Evolutionary conservation across 2,329 filamentous ascomycete species (phyloP).

Genomic region (Neofusicoccum sp.): DNA sequence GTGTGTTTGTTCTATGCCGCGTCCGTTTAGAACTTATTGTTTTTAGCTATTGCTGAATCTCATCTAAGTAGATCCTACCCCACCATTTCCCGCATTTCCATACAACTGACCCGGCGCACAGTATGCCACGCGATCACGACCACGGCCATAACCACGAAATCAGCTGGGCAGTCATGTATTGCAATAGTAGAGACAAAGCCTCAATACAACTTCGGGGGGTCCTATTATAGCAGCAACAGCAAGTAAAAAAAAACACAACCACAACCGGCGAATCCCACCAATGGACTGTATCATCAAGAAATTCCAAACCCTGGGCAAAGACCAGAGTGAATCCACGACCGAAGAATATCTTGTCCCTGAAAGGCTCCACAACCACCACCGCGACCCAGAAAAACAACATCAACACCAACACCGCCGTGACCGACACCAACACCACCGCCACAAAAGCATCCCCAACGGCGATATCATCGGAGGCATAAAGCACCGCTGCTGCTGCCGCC

Average conservation of each 20-base stretch:
- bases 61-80: neutral
- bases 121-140: conserved; percentile 2
- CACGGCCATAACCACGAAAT: neutral
- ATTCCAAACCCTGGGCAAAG: neutral
- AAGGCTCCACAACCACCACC: neutral
- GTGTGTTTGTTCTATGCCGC: neutral
- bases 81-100: neutral
- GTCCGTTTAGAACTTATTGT: neutral
- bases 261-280: neutral
- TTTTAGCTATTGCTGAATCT: neutral
- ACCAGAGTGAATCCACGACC: neutral
- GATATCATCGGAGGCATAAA: no score
- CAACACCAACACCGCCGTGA: neutral
- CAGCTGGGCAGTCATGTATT: conserved; percentile 5
- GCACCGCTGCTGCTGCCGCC: neutral
- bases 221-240: neutral
- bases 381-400: neutral
- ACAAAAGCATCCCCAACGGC: neutral
- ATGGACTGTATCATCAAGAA: conserved; percentile 10
- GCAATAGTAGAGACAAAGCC: neutral
- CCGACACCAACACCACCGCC: neutral
- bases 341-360: neutral
- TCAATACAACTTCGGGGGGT: neutral
- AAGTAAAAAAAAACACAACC: neutral
- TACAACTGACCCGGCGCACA: neutral